Evolutionary conservation across 2,329 filamentous ascomycete genomes (phyloP).

Genomic region (Hansfordia pulvinata): DNA sequence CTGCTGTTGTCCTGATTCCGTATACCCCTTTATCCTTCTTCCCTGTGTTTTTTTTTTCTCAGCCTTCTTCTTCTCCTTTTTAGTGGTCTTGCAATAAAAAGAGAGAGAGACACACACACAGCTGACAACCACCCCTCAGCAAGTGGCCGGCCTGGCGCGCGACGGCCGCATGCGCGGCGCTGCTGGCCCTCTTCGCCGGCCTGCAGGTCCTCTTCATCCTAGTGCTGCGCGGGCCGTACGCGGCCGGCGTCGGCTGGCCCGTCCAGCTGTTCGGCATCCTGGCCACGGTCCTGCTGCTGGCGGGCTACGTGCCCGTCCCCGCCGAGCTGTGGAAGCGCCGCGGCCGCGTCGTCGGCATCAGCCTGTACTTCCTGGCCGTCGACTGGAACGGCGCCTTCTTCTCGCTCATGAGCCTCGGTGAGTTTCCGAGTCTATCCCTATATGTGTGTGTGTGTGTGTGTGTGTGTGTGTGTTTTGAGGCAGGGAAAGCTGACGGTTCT

Average conservation of each 20-base stretch:
- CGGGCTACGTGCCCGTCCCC: conserved; percentile 46
- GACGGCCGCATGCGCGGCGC: conserved; percentile 21
- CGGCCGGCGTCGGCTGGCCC: conserved; percentile 36
- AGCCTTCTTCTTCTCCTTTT: too few species aligned
- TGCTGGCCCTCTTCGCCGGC: conserved; percentile 31
- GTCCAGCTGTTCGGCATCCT: conserved; percentile 42
- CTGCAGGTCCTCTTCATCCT: conserved; percentile 42
- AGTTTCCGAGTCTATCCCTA: too few species aligned
- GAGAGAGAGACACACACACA: too few species aligned
- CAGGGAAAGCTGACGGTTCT: neutral
- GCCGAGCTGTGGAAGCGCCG: conserved; percentile 47
- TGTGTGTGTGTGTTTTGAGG: too few species aligned
- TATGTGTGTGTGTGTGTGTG: too few species aligned
- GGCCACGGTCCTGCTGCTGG: conserved; percentile 40
- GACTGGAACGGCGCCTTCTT: conserved; percentile 50
- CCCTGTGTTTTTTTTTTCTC: neutral
- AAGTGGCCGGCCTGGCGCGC: conserved; percentile 34
- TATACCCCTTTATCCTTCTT: neutral
- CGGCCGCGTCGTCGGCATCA: conserved; percentile 48
- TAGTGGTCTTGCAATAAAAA: too few species aligned
- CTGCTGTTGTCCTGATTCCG: neutral
- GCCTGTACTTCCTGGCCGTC: conserved; percentile 42
- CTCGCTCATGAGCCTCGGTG: conserved; percentile 47
- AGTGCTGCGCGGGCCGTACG: conserved; percentile 39
- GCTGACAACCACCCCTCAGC: conserved; percentile 11